Evolutionary conservation across 2,329 filamentous ascomycete genomes (phyloP).

Genomic region (Colletotrichum graminicola): DNA sequence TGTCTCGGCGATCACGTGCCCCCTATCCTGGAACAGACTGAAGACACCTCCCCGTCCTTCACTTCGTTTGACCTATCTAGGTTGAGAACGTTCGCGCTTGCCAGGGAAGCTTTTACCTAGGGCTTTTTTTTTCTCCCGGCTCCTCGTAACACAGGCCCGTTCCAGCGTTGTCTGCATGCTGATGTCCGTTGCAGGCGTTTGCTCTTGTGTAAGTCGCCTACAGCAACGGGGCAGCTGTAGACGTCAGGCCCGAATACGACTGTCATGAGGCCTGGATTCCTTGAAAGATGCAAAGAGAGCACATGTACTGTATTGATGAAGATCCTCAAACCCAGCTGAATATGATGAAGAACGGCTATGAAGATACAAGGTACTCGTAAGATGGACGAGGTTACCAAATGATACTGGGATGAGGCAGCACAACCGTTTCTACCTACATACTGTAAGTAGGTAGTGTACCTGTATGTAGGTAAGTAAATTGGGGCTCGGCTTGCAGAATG

Average conservation of each 20-base stretch:
- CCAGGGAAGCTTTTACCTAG: neutral
- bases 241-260: neutral
- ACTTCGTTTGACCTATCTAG: conserved; percentile 1
- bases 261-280: neutral
- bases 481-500: neutral
- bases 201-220: neutral
- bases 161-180: too few species aligned
- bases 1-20: conserved; percentile 37
- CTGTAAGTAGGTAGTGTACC: too few species aligned
- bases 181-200: neutral
- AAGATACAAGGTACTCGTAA: neutral
- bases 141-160: neutral
- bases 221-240: neutral
- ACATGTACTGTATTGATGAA: neutral
- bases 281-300: neutral
- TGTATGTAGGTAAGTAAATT: neutral
- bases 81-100: neutral
- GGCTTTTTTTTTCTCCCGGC: neutral
- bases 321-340: neutral
- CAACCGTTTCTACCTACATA: too few species aligned
- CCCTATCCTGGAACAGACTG: conserved; percentile 2
- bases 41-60: conserved; percentile 1
- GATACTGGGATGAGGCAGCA: neutral
- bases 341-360: neutral
- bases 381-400: neutral